Conservation (phyloP, 1,139 yeast genomes). For the Waltiozyma sp. region DNA sequence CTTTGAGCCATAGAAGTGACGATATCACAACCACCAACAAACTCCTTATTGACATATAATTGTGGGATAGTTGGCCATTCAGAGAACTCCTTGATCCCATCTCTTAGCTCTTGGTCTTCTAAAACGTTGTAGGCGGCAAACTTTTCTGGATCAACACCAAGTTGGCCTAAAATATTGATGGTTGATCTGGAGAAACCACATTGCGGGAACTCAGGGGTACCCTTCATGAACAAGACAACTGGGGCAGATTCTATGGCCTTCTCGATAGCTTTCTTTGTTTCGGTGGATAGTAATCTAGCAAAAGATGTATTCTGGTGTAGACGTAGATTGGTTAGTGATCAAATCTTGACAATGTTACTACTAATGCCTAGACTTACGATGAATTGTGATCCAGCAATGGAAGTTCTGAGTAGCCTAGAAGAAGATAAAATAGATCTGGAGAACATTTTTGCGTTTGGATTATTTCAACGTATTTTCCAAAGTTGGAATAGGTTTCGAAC, state of each 20-base stretch:
- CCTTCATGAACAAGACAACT: conserved; percentile 91
- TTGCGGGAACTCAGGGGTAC: conserved; percentile 96
- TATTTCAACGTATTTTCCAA: too few relatives aligned
- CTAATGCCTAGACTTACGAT: not conserved
- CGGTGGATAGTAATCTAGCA: conserved; percentile 58
- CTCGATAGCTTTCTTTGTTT: conserved; percentile 73
- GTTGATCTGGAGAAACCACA: conserved; percentile 97
- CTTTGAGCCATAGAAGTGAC: conserved; percentile 82
- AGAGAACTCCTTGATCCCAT: conserved; percentile 88
- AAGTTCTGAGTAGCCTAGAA: not conserved
- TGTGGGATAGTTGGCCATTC: conserved; percentile 91
- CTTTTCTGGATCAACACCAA: conserved; percentile 92
- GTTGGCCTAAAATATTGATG: conserved; percentile 85
- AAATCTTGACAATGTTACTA: not conserved
- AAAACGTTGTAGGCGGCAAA: conserved; percentile 96
- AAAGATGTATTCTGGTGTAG: conserved; percentile 3
- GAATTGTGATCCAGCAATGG: not conserved
- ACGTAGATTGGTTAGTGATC: not conserved
- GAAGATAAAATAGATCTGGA: not conserved
- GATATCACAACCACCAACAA: conserved; percentile 96
- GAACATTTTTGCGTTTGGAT: not conserved
- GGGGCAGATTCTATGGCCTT: conserved; percentile 81
- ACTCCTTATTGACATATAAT: conserved; percentile 53
- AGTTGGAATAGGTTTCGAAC: too few relatives aligned
- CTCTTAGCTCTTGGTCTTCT: conserved; percentile 86